Evolutionary conservation across 805 yeast species (phyloP), one percentile per base, ranked within the genome.

Genomic region (Clavispora phyllophila): DNA sequence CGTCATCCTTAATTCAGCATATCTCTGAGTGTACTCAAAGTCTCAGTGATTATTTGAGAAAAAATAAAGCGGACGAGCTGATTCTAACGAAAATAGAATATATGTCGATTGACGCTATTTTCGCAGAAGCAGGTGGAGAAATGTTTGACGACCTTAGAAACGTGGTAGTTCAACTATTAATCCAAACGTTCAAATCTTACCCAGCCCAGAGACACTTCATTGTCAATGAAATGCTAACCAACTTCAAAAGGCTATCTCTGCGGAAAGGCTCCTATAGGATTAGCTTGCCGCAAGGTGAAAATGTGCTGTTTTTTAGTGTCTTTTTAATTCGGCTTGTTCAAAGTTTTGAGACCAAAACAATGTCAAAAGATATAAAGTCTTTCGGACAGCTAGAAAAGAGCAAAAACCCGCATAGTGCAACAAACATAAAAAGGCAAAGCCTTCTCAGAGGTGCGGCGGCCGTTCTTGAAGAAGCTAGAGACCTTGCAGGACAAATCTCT

Each of bases 1-100:
- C 28, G 23, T 14, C 27, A 7, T 23, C 8, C 8, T 23, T 22
- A 18, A 20, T 35, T 9, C 37, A 23, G 20, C 19, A 44, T 39
- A 17, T 60, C 3, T 33, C 49, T 5, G 26, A 17, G 9, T 47
- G 51, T 29, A 36, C 51, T 12, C 40, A 39, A 10, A 29, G 33
- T 10, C 19, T 29, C 33, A 17, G 4, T 13, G 19, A 35, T 14
- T 27, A 27, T 19, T 27, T 37, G n/a, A 12, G 9, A 9, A 37
- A 38, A 6, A 43, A 48, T 27, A 41, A 43, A 5, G 43, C 60
- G 0, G 64, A 79, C 41, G 90, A 84, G 31, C 67, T 63, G 3
- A 53, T 74, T 0, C 54, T 83, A 9, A 80, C 88, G 0, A 76
- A 74, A 47, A 51, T 86, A 23, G 87, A 83, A 46, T 84, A 78